These are phyloP conservation scores for Sparassis latifolia DNA, from an alignment of 1,284 basidiomycete genomes.

Conservation along the genomic window DNA sequence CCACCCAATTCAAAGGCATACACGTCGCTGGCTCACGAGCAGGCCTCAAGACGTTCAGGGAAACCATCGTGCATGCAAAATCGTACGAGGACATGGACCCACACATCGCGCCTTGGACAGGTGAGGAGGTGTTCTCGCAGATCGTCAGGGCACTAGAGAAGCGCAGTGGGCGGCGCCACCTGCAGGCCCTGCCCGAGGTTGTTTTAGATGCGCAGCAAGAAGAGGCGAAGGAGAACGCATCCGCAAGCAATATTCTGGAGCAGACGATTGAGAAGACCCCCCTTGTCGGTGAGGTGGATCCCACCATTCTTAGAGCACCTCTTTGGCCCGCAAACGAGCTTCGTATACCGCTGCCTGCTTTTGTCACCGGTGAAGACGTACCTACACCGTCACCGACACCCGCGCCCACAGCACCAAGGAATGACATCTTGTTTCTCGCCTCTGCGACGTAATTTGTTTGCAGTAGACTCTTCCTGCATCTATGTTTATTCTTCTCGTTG, in stretches of 20 bases:
- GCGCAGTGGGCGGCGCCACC: constrained; percentile 24
- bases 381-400: constrained; percentile 27
- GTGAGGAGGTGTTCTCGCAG: constrained; percentile 53
- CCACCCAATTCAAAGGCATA: constrained; percentile 69
- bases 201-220: neutral
- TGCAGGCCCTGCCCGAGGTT: neutral
- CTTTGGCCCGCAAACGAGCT: constrained; percentile 28
- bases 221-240: neutral
- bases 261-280: constrained; percentile 25
- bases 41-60: constrained; percentile 51
- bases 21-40: constrained; percentile 50
- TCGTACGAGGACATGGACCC: constrained; percentile 54
- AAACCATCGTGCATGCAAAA: constrained; percentile 58
- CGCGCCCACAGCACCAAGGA: constrained; percentile 5
- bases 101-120: constrained; percentile 50
- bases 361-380: constrained; percentile 20
- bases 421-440: neutral
- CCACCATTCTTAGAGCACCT: constrained; percentile 30
- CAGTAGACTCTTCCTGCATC: no score
- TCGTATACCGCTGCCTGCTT: constrained; percentile 30
- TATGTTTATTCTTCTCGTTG: no score
- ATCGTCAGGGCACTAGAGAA: constrained; percentile 49
- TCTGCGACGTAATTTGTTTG: no score
- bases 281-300: constrained; percentile 32
- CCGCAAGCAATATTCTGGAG: neutral